Base-by-base conservation (phyloP, 2,329 filamentous ascomycete species). In the Aspergillus aculeatus region DNA sequence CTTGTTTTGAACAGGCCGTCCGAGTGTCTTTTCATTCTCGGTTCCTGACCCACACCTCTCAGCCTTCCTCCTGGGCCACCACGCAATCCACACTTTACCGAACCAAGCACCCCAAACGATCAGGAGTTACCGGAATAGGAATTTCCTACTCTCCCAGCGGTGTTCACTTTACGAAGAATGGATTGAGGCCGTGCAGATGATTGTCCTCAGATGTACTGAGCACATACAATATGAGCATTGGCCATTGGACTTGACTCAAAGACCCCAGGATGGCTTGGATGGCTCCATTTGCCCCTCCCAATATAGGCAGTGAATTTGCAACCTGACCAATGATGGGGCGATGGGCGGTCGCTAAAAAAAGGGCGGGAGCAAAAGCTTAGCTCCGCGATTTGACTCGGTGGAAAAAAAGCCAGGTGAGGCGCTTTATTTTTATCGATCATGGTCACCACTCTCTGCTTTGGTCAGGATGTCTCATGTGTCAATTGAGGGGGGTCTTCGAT, bases 281-380 rank as follows among this genome's bases (percentile, higher is more conserved):
- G 23, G 23, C 23, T 23, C 23, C 32, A 5, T 35, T 35, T 35
- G 32, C 32, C 32, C 11, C 38, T 14, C 14, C 32, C 32, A 5
- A 35, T 16, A 35, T 35, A 3, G 32, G 32, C 32, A 35, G 38
- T 44, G 38, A 44, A 5, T 29, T 19, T 44, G 14, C 38, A 47
- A 29, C 11, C 26, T 19, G 49, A 31, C 49, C 16, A 35, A 41
- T 41, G 35, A n/a, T 29, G 26, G n/a, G 31, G 32, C 35, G 21
- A 44, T 41, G 16, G 9, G 35, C 51, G n/a, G 21, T 24, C 21
- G 51, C 51, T 53, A 53, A 47, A 54, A 31, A 47, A 47, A 54
- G 38, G 38, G n/a, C 41, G 52, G 38, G 38, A 24, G 47, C 31
- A 47, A 54, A 54, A 54, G 52, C 52, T 54, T 54, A 47, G 38